phyloP scores from a whole-genome alignment of 352 stramenopile genomes.

The Pythium phragmiticola region DNA sequence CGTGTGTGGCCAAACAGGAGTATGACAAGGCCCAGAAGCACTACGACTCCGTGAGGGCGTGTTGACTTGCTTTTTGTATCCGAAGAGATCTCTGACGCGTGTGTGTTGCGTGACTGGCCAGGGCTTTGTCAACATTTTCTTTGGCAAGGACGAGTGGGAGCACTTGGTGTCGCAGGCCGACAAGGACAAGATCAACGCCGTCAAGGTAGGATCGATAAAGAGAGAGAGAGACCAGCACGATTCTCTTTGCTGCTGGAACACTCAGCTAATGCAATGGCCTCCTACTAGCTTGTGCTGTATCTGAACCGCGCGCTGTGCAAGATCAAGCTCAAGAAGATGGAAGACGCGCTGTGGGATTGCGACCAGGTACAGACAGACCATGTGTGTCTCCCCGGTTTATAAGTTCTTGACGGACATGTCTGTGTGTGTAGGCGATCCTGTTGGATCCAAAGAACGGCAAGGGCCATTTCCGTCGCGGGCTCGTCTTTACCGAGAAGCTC shows the following conservation, averaged over 20 bases:
- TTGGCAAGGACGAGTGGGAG: slow-evolving; percentile 85
- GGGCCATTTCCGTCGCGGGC: slow-evolving; percentile 72
- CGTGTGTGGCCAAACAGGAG: slow-evolving; percentile 58
- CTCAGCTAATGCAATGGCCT: slow-evolving; percentile 1
- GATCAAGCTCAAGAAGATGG: slow-evolving; percentile 82
- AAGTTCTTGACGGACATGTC: neutral
- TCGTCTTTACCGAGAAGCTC: slow-evolving; percentile 83
- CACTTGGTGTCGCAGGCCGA: slow-evolving; percentile 67
- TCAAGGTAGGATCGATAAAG: slow-evolving; percentile 46
- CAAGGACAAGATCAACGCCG: slow-evolving; percentile 76
- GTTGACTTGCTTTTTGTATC: slow-evolving; percentile 8
- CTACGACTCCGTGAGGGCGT: slow-evolving; percentile 68
- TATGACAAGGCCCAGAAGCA: slow-evolving; percentile 81
- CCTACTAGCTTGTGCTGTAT: slow-evolving; percentile 58
- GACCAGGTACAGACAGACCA: slow-evolving; percentile 48
- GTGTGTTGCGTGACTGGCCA: slow-evolving; percentile 19
- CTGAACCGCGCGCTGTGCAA: slow-evolving; percentile 83
- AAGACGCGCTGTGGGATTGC: slow-evolving; percentile 82
- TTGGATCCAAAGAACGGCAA: slow-evolving; percentile 65
- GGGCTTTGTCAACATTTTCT: slow-evolving; percentile 88
- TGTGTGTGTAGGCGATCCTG: slow-evolving; percentile 49
- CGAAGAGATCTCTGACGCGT: neutral
- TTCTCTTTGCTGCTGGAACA: neutral
- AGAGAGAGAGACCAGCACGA: too few relatives aligned
- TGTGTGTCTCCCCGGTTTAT: too few relatives aligned